Base-by-base conservation (phyloP, 208 protist species). In the Porcisia deanei region DNA sequence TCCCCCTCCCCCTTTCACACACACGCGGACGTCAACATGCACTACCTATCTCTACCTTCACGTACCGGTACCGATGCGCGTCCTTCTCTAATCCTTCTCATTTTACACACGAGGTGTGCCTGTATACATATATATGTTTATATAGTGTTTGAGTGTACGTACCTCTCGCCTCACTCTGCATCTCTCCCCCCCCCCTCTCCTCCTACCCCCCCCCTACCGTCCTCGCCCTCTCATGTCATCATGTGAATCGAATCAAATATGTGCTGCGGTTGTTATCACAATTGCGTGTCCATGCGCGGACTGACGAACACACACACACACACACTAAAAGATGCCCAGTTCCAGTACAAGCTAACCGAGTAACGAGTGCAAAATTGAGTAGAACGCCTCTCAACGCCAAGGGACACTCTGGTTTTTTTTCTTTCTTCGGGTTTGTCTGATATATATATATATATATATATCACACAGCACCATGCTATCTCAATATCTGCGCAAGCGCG, bases 401-500 rank as follows among this genome's bases (percentile, higher is more conserved):
- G 34, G 59, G 18, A n/a, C 59, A 9, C 18, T 9, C 25, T 10
- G 34, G 4, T 7, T 12, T 64, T 37, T 22, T 12, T n/a, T 22
- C 5, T n/a, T 30, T 30, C 30, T 30, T 30, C 30, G 30, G 30
- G 30, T 30, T 30, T 30, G 30, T 30, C 30, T 30, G 30, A 30
- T 30, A 30, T 30, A 0, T 30, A 30, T 30, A 30, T 61, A 1
- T 22, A 18, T 54, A 22, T 54, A 59, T 7, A n/a, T 30, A 0
- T 25, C 47, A 47, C 65, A 43, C 65, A 16, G 53, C 53, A 47
- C 30, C 25, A 96, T 96, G 92, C 77, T 94, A 55, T 76, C 88
- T 1, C 76, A 75, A 30, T 92, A 93, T 47, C 77, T 97, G 30
- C 75, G 88, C 55, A 87, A 92, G 77, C 85, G 92, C 10, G 91